These are phyloP conservation scores for Penicillium desertorum DNA, from an alignment of 495 filamentous ascomycete genomes.

Conservation along the genomic window DNA sequence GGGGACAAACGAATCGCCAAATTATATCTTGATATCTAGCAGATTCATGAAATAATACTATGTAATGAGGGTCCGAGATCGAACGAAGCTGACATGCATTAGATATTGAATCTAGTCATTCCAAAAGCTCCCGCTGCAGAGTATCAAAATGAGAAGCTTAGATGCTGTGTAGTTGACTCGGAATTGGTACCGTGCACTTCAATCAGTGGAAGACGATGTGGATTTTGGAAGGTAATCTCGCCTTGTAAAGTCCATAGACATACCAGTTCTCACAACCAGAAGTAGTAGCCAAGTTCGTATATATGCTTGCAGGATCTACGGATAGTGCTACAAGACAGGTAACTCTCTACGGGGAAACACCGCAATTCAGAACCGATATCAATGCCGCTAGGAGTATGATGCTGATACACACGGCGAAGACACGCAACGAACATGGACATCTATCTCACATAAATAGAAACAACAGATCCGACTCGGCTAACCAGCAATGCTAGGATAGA, in stretches of 20 bases:
- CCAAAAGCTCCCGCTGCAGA: too few relatives aligned
- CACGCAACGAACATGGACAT: background rate
- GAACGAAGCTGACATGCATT: too few relatives aligned
- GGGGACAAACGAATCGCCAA: too few relatives aligned
- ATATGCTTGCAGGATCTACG: background rate
- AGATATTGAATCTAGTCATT: too few relatives aligned
- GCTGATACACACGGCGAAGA: background rate
- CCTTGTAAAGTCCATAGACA: background rate
- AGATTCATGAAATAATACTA: too few relatives aligned
- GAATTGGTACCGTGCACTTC: too few relatives aligned
- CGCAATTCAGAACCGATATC: background rate
- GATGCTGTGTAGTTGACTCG: too few relatives aligned
- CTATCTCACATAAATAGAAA: slow-evolving; percentile 4
- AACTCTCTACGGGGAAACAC: background rate
- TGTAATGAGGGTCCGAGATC: too few relatives aligned
- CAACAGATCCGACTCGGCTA: background rate
- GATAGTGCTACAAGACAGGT: background rate
- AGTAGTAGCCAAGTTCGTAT: background rate
- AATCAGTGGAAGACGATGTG: too few relatives aligned
- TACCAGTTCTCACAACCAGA: background rate
- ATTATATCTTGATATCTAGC: too few relatives aligned
- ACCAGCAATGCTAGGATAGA: background rate
- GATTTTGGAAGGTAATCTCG: background rate
- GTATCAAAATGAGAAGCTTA: too few relatives aligned
- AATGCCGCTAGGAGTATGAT: slow-evolving; percentile 1